These are phyloP conservation scores for Psilocybe tampanensis DNA, from an alignment of 768 basidiomycete genomes.

Conservation along the genomic window DNA sequence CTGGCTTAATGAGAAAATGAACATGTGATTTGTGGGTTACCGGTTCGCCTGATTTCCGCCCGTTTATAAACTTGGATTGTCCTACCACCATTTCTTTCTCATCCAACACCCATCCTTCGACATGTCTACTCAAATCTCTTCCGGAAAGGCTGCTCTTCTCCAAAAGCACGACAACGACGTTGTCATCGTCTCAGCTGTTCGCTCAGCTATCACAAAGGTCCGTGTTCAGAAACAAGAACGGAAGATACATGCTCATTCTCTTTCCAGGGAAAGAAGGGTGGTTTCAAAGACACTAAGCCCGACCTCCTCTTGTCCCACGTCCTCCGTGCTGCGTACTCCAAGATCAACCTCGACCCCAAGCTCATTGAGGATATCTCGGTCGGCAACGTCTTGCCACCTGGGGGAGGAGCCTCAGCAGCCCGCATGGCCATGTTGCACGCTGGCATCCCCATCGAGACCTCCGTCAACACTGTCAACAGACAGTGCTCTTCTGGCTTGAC, in stretches of 20 bases:
- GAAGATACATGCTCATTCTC: conserved; percentile 9
- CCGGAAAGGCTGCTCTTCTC: conserved; percentile 61
- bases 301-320: conserved; percentile 81
- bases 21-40: background rate
- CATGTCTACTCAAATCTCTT: conserved; percentile 39
- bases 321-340: conserved; percentile 72
- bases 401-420: conserved; percentile 78
- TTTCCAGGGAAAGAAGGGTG: conserved; percentile 75
- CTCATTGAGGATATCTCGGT: conserved; percentile 85
- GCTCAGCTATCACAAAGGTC: conserved; percentile 93
- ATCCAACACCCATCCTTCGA: conserved; percentile 16
- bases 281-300: conserved; percentile 88
- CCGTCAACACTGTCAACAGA: conserved; percentile 84
- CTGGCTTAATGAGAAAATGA: background rate
- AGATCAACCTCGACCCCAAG: conserved; percentile 71
- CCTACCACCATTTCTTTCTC: conserved; percentile 1
- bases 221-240: conserved; percentile 15
- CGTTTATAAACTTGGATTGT: background rate
- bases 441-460: conserved; percentile 76
- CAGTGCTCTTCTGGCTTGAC: conserved; percentile 90
- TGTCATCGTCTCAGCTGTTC: conserved; percentile 86
- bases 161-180: conserved; percentile 83
- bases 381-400: conserved; percentile 88
- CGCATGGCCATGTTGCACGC: conserved; percentile 88
- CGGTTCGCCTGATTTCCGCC: background rate